Base-by-base conservation (phyloP, 2,329 filamentous ascomycete species). In the Alternaria sp. region DNA sequence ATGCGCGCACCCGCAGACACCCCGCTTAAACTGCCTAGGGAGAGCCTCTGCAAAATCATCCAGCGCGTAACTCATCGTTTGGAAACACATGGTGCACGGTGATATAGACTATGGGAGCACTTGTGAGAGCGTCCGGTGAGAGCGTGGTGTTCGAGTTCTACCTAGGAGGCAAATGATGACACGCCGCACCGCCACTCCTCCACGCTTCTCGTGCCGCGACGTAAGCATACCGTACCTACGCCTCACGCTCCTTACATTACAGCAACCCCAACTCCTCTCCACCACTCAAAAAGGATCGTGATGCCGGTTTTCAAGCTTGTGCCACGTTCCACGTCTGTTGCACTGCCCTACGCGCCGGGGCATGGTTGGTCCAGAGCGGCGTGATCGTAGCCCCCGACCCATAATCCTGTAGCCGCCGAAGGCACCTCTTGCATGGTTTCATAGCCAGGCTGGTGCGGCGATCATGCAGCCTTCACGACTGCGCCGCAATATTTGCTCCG, bases 401-500 rank as follows among this genome's bases (percentile, higher is more conserved):
- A 43, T 52, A 19, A 52, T 28, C 36, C 55, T 36, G 40, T 63
- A 63, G 49, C 52, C 57, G 56, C 63, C 59, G 45, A 57, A 53
- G 36, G 47, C 52, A 61, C 52, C 47, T 55, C 54, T 46, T 32
- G 28, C 62, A 57, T 49, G 51, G 50, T 46, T 57, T 44, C 25
- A 15, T 30, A 23, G 32, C 28, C 49, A 59, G 57, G 51, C 25
- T 43, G 52, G 53, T 60, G 52, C 49, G 28, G 44, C 44, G 9
- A 19, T 36, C 45, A 40, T 46, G 43, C 63, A 49, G 43, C 15
- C 61, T 32, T 45, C 46, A 40, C 40, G 36, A 54, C 63, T 66
- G 63, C 63, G 63, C 63, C 63, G 63, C 61, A 66, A 21, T 45
- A 47, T 17, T 15, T 49, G 23, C 19, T 32, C 28, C 32, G 30